Base-by-base conservation (phyloP, 108 stramenopile species). In the Mediolabrus comicus region DNA sequence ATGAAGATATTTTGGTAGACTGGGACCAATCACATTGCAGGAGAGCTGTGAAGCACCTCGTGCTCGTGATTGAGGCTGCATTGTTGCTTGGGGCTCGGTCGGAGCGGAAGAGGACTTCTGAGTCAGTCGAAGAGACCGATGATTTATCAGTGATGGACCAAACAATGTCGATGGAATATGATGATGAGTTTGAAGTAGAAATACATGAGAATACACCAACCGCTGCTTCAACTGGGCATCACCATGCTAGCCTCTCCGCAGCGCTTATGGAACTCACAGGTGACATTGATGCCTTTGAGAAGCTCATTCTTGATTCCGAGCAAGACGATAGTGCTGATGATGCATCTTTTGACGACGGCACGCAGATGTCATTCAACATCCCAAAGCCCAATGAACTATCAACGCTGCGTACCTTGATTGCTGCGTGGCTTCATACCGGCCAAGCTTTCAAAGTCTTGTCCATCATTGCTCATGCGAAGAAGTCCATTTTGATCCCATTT, bases 401-500 rank as follows among this genome's bases (percentile, higher is more conserved):
- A 7, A 90, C 87, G 2, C 53, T 94, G 3, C 76, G 93, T 10
- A 87, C 93, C 17, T 69, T 94, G 19, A 89, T 94, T 36, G 86
- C 89, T 4, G 87, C 93, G 16, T 94, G 93, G 93, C 75, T 94
- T 38, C 93, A 94, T 55, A 90, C 88, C 34, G 93, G 93, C 5
- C 88, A 90, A 69, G 76, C 88, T 25, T 84, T 65, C 61, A 71
- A 72, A 29, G 83, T 81, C 24, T 32, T 94, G 26, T 67, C 77
- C 2, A 70, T 90, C 29, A 60, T 94, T 49, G 53, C 71, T 9
- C 80, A 64, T 24, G 85, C 87, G 10, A 65, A 78, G 5, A 62
- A 85, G 29, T 73, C 74, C 5, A 72, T 90, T 25, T 71, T 94
- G 38, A 33, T 39, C 29, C 89, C 86, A 16, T 90, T 85, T 63